Percentiles rank a stretch among this genome's conserved stretches.
Evolutionary conservation across 129 eudicot species (phyloP).

Genomic region (Lactuca saligna): DNA sequence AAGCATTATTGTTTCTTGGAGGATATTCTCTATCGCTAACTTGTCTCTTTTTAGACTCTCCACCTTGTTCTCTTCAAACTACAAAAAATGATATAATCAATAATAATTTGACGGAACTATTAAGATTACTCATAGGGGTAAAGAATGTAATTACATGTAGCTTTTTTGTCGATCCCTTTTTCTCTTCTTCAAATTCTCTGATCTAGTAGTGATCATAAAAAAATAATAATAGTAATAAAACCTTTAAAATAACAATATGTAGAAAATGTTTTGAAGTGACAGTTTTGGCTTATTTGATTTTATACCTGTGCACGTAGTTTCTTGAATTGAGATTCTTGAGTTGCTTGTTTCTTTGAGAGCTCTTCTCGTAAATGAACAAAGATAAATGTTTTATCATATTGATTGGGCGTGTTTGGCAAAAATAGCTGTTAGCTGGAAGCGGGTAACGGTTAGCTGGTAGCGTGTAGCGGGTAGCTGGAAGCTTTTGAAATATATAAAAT

Average conservation of each 20-base stretch:
- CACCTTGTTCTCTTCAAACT: conserved; percentile 93
- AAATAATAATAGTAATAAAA: neutral
- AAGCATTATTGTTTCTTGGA: conserved; percentile 70
- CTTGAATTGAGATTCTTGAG: conserved; percentile 88
- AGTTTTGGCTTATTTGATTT: conserved; percentile 12
- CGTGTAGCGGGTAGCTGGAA: too few species aligned
- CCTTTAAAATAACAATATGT: conserved; percentile 5
- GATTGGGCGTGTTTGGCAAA: too few species aligned
- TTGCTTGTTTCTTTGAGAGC: conserved; percentile 97
- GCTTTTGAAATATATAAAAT: too few species aligned
- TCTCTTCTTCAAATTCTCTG: conserved; percentile 96
- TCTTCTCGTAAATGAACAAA: conserved; percentile 65
- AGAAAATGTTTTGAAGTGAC: neutral
- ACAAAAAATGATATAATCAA: conserved; percentile 1
- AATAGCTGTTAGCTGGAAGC: too few species aligned
- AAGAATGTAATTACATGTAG: conserved; percentile 60
- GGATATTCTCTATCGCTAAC: conserved; percentile 82
- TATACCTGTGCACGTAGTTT: conserved; percentile 91
- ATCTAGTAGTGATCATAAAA: conserved; percentile 49
- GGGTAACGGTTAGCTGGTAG: too few species aligned
- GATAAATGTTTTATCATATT: neutral
- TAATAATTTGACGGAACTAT: neutral
- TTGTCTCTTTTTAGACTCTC: conserved; percentile 89
- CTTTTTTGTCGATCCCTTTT: conserved; percentile 82
- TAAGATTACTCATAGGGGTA: neutral